Conservation (phyloP, 768 basidiomycete species). For the Leccinum sublutescens region DNA sequence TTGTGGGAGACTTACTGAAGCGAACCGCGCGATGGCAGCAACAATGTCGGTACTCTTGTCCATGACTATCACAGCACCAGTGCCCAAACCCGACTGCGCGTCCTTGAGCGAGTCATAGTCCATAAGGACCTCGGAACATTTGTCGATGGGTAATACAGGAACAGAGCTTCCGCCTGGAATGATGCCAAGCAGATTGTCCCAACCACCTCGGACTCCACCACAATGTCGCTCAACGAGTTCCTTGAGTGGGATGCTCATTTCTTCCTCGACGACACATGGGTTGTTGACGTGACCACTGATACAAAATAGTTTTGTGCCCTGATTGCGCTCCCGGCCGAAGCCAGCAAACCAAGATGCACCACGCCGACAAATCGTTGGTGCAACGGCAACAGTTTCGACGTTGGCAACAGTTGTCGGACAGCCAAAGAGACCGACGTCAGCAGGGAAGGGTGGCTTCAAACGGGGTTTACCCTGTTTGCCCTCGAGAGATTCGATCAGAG, state of each 20-base stretch:
- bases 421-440: conserved; percentile 96
- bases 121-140: conserved; percentile 91
- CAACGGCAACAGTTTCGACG: conserved; percentile 97
- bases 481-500: conserved; percentile 94
- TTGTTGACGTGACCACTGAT: conserved; percentile 98
- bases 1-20: conserved; percentile 48
- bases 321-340: conserved; percentile 90
- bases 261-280: conserved; percentile 96
- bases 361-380: conserved; percentile 92
- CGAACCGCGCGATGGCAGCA: conserved; percentile 90
- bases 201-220: conserved; percentile 91
- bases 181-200: conserved; percentile 97
- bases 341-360: conserved; percentile 88
- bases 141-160: conserved; percentile 81
- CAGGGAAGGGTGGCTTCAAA: conserved; percentile 98
- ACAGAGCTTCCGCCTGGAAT: conserved; percentile 95
- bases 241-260: conserved; percentile 96
- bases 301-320: conserved; percentile 96
- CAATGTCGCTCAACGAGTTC: conserved; percentile 97
- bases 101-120: conserved; percentile 98
- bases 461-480: conserved; percentile 99
- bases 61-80: conserved; percentile 99
- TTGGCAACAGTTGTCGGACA: conserved; percentile 98
- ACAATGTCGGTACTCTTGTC: conserved; percentile 96
- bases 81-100: conserved; percentile 93